Evolutionary conservation across 2,329 filamentous ascomycete species (phyloP).

Genomic region (Allantophomopsis lycopodina): DNA sequence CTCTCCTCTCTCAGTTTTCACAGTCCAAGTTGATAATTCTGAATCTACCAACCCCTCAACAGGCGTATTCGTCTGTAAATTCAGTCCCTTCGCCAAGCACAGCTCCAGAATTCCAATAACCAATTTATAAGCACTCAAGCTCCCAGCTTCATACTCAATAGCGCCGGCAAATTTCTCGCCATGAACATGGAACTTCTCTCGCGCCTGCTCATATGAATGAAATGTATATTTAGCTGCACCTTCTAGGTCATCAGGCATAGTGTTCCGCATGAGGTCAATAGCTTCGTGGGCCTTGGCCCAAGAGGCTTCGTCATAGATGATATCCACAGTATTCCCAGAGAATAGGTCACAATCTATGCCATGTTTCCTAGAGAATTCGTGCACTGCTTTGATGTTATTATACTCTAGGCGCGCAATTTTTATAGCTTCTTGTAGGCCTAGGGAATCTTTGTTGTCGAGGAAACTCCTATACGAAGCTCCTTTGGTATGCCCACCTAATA

Average conservation of each 20-base stretch:
- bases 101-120: slow-evolving; percentile 11
- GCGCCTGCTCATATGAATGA: slow-evolving; percentile 26
- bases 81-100: slow-evolving; percentile 12
- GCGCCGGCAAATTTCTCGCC: slow-evolving; percentile 8
- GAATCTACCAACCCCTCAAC: slow-evolving; percentile 8
- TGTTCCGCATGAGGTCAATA: slow-evolving; percentile 28
- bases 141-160: slow-evolving; percentile 21
- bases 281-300: slow-evolving; percentile 24
- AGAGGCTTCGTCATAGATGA: slow-evolving; percentile 35
- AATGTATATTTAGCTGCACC: slow-evolving; percentile 29
- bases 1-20: slow-evolving; percentile 27
- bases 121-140: slow-evolving; percentile 20
- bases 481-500: slow-evolving; percentile 31
- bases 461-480: slow-evolving; percentile 36
- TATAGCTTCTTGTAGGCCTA: slow-evolving; percentile 33
- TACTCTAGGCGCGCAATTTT: slow-evolving; percentile 37
- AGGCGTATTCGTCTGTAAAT: slow-evolving; percentile 12
- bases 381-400: slow-evolving; percentile 37
- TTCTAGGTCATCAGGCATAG: slow-evolving; percentile 26
- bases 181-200: slow-evolving; percentile 23
- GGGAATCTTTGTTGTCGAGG: slow-evolving; percentile 24
- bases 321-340: slow-evolving; percentile 38
- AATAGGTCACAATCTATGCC: slow-evolving; percentile 33
- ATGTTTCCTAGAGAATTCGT: slow-evolving; percentile 34
- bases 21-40: slow-evolving; percentile 18